phyloP scores from a whole-genome alignment of 192 early-diverging fungal genomes.

The Backusella luteola region DNA sequence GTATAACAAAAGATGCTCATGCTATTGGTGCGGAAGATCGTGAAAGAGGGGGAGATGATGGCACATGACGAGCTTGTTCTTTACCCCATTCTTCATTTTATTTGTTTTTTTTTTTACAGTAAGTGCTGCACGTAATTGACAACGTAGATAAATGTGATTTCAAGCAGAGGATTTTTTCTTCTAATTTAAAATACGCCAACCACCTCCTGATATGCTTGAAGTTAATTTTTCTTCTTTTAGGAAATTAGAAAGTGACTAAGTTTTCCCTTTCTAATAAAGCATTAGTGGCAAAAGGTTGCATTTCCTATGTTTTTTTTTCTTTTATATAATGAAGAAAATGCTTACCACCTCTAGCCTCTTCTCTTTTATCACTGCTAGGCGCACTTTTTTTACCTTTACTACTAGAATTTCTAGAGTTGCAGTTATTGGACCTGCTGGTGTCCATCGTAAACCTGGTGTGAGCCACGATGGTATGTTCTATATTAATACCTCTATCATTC shows the following conservation, averaged over 20 bases:
- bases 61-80: too few species aligned
- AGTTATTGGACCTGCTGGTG: constrained; percentile 82
- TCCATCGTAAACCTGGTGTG: constrained; percentile 98
- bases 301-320: constrained; percentile 9
- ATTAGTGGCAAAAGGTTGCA: neutral
- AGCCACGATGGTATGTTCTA: constrained; percentile 98
- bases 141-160: too few species aligned
- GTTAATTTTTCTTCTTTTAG: neutral
- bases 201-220: neutral
- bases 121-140: too few species aligned
- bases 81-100: too few species aligned
- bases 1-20: too few species aligned
- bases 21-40: too few species aligned
- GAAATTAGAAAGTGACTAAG: neutral
- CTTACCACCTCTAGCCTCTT: constrained; percentile 21
- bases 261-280: neutral
- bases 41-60: too few species aligned
- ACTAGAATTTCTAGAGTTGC: constrained; percentile 41
- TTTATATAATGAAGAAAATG: constrained; percentile 16
- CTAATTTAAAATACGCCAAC: neutral
- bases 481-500: constrained; percentile 91
- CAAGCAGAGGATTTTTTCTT: too few species aligned
- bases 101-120: too few species aligned
- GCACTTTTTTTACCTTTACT: constrained; percentile 27
- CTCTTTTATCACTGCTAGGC: constrained; percentile 25